Conservation (phyloP, 495 filamentous ascomycete species). For the Cudoniella acicularis region DNA sequence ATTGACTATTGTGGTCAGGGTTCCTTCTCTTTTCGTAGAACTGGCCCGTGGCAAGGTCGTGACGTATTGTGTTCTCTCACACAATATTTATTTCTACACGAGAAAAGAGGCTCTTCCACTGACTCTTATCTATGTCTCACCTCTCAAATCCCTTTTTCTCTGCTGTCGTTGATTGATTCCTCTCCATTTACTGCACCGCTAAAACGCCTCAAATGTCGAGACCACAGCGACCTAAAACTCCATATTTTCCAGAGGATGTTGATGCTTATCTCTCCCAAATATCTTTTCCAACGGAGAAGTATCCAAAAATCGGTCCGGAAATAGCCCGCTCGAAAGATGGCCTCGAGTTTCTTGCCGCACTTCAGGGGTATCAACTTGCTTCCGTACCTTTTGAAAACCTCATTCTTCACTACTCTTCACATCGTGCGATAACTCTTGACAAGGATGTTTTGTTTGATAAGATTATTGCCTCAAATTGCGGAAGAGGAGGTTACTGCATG, state of each 20-base stretch:
- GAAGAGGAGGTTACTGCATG: constrained; percentile 72
- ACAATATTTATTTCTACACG: too few species aligned
- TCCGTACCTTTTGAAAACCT: constrained; percentile 70
- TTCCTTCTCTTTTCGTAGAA: too few species aligned
- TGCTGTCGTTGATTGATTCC: too few species aligned
- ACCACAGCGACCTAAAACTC: not conserved
- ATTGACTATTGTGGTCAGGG: too few species aligned
- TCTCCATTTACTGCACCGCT: too few species aligned
- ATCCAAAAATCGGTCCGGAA: not conserved
- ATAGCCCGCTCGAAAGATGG: constrained; percentile 5
- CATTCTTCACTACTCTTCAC: constrained; percentile 41
- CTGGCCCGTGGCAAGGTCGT: too few species aligned
- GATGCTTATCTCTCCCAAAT: not conserved
- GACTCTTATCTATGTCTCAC: too few species aligned
- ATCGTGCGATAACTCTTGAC: constrained; percentile 48
- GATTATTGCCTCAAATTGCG: constrained; percentile 47
- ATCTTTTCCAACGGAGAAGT: constrained; percentile 4
- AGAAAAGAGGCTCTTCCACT: too few species aligned
- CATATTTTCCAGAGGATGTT: not conserved
- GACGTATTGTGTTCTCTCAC: too few species aligned
- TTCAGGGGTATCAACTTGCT: constrained; percentile 49
- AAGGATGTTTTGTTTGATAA: constrained; percentile 57
- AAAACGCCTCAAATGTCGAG: not conserved
- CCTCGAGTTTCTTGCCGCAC: constrained; percentile 29
- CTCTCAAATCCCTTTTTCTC: too few species aligned